Evolutionary conservation across 2,329 filamentous ascomycete genomes (phyloP).

Genomic region (Epichloe coenophiala): DNA sequence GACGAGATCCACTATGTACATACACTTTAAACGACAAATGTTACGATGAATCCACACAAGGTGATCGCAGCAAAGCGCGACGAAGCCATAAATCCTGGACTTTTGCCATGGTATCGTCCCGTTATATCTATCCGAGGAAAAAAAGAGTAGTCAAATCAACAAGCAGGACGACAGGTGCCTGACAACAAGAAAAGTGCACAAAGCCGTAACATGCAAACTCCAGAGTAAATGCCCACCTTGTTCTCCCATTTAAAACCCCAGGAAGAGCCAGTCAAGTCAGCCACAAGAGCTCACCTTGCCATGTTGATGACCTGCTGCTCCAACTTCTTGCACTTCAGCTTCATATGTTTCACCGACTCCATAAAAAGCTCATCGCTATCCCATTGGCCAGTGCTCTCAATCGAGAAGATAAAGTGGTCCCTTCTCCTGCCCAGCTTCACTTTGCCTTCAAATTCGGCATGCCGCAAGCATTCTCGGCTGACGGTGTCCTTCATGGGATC

Average conservation of each 20-base stretch:
- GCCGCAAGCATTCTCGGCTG: slow-evolving; percentile 79
- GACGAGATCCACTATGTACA: too few species aligned
- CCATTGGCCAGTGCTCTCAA: slow-evolving; percentile 93
- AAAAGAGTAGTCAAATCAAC: not conserved
- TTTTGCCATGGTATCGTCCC: slow-evolving; percentile 20
- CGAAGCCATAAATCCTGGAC: not conserved
- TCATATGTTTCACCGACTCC: slow-evolving; percentile 73
- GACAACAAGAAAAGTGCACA: slow-evolving; percentile 7
- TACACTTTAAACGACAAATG: not conserved
- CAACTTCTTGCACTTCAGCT: slow-evolving; percentile 66
- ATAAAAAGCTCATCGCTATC: slow-evolving; percentile 89
- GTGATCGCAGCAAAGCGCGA: too few species aligned
- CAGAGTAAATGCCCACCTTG: not conserved
- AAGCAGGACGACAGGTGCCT: not conserved
- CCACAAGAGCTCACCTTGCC: slow-evolving; percentile 29
- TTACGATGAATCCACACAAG: not conserved
- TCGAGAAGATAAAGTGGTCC: slow-evolving; percentile 94
- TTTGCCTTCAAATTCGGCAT: slow-evolving; percentile 88
- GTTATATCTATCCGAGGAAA: slow-evolving; percentile 16
- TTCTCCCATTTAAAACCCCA: not conserved
- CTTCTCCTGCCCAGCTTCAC: slow-evolving; percentile 81
- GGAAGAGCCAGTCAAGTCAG: not conserved
- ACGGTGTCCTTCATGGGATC: slow-evolving; percentile 93
- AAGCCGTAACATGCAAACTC: slow-evolving; percentile 1
- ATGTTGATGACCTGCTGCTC: slow-evolving; percentile 58